phyloP scores from a whole-genome alignment of 164 flowering plant species.

The Berberis vulgaris region DNA sequence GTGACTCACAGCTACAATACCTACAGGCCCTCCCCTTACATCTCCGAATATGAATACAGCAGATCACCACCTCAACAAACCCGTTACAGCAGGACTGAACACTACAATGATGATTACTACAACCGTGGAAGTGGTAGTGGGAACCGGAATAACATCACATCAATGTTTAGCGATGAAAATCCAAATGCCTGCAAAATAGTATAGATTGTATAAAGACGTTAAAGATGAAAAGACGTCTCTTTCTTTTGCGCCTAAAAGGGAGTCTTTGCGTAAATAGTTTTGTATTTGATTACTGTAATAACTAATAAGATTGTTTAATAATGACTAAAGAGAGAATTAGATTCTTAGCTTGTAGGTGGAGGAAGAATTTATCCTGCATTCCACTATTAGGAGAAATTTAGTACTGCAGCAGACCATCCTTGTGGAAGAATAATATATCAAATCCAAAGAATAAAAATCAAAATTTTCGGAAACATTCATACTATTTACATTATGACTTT shows the following conservation, averaged over 20 bases:
- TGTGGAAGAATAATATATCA: constrained; percentile 6
- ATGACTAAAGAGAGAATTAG: constrained; percentile 22
- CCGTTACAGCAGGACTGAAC: constrained; percentile 29
- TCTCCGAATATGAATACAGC: constrained; percentile 40
- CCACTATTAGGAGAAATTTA: constrained; percentile 19
- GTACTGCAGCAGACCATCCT: constrained; percentile 10
- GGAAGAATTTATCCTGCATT: constrained; percentile 38
- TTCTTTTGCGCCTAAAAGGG: constrained; percentile 12
- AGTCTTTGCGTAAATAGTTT: constrained; percentile 11
- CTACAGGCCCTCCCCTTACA: constrained; percentile 46
- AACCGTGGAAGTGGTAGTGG: constrained; percentile 24
- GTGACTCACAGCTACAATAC: constrained; percentile 40
- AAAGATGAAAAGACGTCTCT: constrained; percentile 1
- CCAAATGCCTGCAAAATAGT: constrained; percentile 83
- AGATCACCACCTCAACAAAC: constrained; percentile 35
- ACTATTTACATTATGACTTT: too few species aligned
- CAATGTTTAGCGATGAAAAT: constrained; percentile 90
- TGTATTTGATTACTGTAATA: constrained; percentile 1
- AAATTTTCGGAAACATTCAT: too few species aligned
- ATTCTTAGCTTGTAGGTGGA: constrained; percentile 34
- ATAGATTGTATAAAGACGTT: constrained; percentile 19
- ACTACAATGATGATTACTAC: constrained; percentile 34
- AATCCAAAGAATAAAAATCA: too few species aligned
- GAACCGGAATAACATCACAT: constrained; percentile 44
- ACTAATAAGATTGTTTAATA: constrained; percentile 4